Base-by-base conservation (phyloP, 1,139 yeast genomes). In the Yamadazyma spencermartinsiae region DNA sequence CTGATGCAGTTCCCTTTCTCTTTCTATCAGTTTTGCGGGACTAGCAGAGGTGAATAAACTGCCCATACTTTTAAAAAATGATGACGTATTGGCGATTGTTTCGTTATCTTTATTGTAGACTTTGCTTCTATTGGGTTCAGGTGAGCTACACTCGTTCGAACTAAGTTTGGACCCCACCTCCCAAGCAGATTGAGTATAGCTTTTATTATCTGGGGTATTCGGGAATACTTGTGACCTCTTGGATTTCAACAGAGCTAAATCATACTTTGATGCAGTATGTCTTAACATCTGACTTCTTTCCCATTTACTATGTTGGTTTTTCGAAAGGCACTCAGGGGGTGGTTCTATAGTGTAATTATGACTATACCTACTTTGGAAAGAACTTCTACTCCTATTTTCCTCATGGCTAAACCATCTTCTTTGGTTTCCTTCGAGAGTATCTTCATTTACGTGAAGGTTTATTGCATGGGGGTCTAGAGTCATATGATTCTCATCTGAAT, bases 271-370 rank as follows among this genome's bases (percentile, higher is more conserved):
- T 4, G 52, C 58, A 1, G 50, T 41, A 23, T 51, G 51, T 37
- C 50, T 48, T 32, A 55, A 33, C 50, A 52, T 50, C 35, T 55
- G 58, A 13, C 53, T 52, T 38, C 60, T 46, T 35, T 55, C 56
- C 59, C 59, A 55, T 42, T 55, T 55, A 1, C 43, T 46, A 33
- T 50, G 47, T 9, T 43, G 31, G 2, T 41, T 38, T 26, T 40
- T 43, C 8, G 56, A 52, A 11, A 50, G 37, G 7, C 18, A 33
- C 21, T 37, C 35, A 2, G 56, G 55, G 14, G 56, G 55, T 2
- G 45, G 35, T 6, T 31, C 35, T 2, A 47, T 24, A 4, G 31
- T 15, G 36, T 43, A 52, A 5, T 49, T 44, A 35, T 52, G 55
- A 11, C 48, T 38, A 28, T 41, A 47, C 14, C 30, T 31, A 1